Evolutionary conservation across 208 protist genomes (phyloP).

Genomic region (Wallacemonas rigidus): DNA sequence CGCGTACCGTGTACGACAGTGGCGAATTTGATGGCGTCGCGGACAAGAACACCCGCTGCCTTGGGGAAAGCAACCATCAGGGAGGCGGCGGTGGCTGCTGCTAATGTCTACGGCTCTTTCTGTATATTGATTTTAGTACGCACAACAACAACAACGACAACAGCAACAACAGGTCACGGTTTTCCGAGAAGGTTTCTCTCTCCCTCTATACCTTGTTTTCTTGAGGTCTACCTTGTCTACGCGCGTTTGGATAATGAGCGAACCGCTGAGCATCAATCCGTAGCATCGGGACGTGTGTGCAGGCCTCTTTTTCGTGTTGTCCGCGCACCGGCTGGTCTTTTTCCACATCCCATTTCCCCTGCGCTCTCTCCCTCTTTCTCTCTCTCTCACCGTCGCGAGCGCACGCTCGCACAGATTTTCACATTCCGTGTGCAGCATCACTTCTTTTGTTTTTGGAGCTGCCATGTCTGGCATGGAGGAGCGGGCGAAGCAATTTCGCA

Average conservation of each 20-base stretch:
- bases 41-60: not conserved
- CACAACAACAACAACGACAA: conserved; percentile 6
- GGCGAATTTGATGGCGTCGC: not conserved
- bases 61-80: not conserved
- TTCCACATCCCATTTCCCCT: not conserved
- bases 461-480: conserved; percentile 40
- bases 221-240: no score
- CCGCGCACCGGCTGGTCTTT: no score
- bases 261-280: no score
- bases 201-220: no score
- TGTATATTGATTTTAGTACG: no score
- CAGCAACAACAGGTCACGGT: not conserved
- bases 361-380: not conserved
- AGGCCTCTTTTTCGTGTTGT: no score
- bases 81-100: conserved; percentile 17
- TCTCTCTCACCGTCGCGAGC: not conserved
- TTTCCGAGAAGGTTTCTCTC: no score
- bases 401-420: no score
- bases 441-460: not conserved
- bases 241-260: no score
- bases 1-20: conserved; percentile 59
- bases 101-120: not conserved
- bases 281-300: no score
- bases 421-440: no score
- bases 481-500: conserved; percentile 47